Evolutionary conservation across 306 rosid species (phyloP).

Genomic region (Vachellia pachyceras): DNA sequence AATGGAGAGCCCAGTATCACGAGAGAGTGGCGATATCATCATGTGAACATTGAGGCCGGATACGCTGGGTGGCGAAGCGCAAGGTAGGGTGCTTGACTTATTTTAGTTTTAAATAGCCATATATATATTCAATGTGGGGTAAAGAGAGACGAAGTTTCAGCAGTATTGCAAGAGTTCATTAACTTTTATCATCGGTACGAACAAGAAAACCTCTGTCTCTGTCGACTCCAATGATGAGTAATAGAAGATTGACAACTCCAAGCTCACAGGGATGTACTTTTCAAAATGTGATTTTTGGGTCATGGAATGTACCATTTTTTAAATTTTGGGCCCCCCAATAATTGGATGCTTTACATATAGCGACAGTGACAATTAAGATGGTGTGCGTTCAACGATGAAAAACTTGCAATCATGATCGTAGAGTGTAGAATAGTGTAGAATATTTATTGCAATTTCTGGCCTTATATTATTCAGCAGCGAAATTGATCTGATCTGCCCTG

Average conservation of each 20-base stretch:
- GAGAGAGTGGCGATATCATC: not conserved
- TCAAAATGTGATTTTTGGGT: not conserved
- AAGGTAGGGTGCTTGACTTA: not conserved
- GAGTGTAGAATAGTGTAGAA: not conserved
- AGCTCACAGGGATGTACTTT: no score
- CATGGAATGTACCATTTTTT: not conserved
- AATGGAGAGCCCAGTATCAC: not conserved
- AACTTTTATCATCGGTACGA: not conserved
- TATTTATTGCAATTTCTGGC: not conserved
- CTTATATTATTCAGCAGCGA: not conserved
- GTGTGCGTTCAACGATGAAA: not conserved
- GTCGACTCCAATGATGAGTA: not conserved
- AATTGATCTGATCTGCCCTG: not conserved
- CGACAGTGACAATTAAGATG: slow-evolving; percentile 11
- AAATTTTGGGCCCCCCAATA: not conserved
- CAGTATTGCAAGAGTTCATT: not conserved
- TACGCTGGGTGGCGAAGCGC: not conserved
- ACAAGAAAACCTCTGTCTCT: no score
- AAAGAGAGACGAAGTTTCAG: not conserved
- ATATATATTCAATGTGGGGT: not conserved
- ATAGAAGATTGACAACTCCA: no score
- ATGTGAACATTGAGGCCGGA: not conserved
- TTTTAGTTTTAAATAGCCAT: not conserved
- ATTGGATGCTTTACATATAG: not conserved
- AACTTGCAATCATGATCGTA: no score